phyloP scores from a whole-genome alignment of 1,139 yeast species.

The Scheffersomyces cryptocercus region DNA sequence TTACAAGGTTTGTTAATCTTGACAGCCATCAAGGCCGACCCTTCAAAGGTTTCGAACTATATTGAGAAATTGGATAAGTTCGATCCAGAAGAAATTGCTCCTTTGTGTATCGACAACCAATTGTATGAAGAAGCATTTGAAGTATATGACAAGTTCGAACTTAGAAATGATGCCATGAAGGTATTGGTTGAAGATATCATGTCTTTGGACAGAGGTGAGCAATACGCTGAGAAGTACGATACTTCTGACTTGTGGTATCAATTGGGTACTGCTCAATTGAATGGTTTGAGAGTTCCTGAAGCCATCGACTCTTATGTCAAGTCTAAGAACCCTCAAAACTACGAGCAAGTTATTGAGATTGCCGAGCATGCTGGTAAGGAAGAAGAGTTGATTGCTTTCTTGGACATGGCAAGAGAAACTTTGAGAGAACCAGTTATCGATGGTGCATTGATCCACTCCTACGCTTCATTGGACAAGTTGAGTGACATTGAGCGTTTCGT shows the following conservation, averaged over 20 bases:
- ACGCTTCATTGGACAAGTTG: constrained; percentile 76
- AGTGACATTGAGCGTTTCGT: constrained; percentile 84
- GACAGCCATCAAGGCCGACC: constrained; percentile 95
- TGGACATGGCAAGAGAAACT: constrained; percentile 92
- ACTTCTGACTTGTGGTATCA: constrained; percentile 90
- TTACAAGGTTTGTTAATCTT: constrained; percentile 88
- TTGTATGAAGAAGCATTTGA: constrained; percentile 93
- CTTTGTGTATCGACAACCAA: constrained; percentile 85
- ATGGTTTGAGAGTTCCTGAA: constrained; percentile 89
- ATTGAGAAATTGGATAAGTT: constrained; percentile 88
- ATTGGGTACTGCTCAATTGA: constrained; percentile 93
- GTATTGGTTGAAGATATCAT: constrained; percentile 91
- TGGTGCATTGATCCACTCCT: constrained; percentile 85
- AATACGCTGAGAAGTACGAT: constrained; percentile 88
- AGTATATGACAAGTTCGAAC: constrained; percentile 83
- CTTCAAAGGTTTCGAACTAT: constrained; percentile 78
- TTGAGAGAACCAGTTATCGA: constrained; percentile 91
- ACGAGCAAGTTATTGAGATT: constrained; percentile 88
- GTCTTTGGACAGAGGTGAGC: constrained; percentile 93
- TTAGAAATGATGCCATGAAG: constrained; percentile 76
- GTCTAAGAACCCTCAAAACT: constrained; percentile 90
- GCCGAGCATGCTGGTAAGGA: constrained; percentile 96
- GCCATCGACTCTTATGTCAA: constrained; percentile 87
- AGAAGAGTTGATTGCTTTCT: constrained; percentile 85
- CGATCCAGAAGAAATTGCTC: constrained; percentile 93